phyloP scores from a whole-genome alignment of 441 rosid species.

The Euphorbia celastroides region DNA sequence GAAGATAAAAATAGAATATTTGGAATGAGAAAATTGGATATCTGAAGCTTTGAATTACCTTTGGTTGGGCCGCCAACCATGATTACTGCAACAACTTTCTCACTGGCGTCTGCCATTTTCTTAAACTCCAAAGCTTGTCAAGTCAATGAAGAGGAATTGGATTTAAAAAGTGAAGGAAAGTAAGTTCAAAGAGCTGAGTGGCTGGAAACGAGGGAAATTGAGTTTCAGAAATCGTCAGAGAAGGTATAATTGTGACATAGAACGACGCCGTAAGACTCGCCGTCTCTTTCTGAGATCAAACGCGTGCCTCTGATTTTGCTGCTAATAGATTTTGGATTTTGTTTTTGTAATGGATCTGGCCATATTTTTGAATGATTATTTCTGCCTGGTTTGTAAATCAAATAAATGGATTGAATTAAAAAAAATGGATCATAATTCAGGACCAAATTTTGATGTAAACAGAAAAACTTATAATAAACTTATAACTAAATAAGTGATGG shows the following conservation, averaged over 20 bases:
- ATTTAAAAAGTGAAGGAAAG: not conserved
- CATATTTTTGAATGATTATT: too few species aligned
- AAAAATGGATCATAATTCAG: too few species aligned
- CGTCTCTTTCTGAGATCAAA: not conserved
- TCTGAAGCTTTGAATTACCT: constrained; percentile 30
- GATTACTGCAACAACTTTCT: constrained; percentile 76
- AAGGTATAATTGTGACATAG: too few species aligned
- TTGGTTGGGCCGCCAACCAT: constrained; percentile 91
- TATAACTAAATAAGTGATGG: too few species aligned
- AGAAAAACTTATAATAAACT: too few species aligned
- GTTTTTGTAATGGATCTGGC: too few species aligned
- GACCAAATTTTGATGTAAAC: too few species aligned
- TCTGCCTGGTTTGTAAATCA: too few species aligned
- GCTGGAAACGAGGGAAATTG: not conserved
- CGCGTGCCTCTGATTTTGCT: too few species aligned
- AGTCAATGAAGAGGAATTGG: not conserved
- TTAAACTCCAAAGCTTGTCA: not conserved
- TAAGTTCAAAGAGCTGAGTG: not conserved
- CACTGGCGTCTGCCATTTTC: constrained; percentile 22
- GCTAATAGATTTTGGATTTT: too few species aligned
- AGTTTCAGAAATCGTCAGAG: too few species aligned
- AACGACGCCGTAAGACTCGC: not conserved
- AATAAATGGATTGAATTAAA: too few species aligned
- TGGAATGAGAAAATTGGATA: not conserved
- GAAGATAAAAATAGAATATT: not conserved